A percentile compares a stretch with the other conserved stretches of the same genome.
Conservation (phyloP, 202 grass and related monocot genomes). For the Panicum virgatum region DNA sequence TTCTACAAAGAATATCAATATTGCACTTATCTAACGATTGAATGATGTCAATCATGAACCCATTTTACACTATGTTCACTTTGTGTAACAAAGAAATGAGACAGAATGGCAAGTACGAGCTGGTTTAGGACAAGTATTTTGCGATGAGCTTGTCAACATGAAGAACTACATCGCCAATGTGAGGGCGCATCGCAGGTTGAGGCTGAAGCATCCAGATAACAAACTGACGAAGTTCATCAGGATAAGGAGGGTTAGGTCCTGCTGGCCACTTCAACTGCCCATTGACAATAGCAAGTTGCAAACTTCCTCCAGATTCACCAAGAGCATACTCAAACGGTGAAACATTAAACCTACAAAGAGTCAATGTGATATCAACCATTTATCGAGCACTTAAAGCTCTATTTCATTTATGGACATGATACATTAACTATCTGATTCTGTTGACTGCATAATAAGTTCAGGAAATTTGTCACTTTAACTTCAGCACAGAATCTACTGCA, state of each 20-base stretch:
- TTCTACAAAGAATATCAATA: constrained; percentile 47
- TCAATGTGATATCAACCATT: constrained; percentile 16
- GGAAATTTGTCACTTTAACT: constrained; percentile 4
- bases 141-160: constrained; percentile 83
- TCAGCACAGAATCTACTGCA: neutral
- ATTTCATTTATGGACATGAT: neutral
- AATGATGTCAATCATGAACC: neutral
- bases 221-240: constrained; percentile 77
- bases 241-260: constrained; percentile 65
- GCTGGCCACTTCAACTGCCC: constrained; percentile 83
- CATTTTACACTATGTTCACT: constrained; percentile 6
- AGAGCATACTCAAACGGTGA: constrained; percentile 90
- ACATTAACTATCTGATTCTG: neutral
- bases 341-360: constrained; percentile 65
- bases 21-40: constrained; percentile 26
- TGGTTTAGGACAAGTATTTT: constrained; percentile 56
- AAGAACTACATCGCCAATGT: constrained; percentile 78
- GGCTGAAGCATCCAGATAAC: constrained; percentile 89
- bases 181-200: constrained; percentile 66
- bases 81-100: constrained; percentile 28
- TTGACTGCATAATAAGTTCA: neutral
- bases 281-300: constrained; percentile 86
- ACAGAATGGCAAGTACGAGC: neutral
- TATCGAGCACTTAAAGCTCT: neutral
- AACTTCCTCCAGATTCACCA: constrained; percentile 83